Evolutionary conservation across 1,284 basidiomycete species (phyloP).

Genomic region (Cystobasidiaceae sp.): DNA sequence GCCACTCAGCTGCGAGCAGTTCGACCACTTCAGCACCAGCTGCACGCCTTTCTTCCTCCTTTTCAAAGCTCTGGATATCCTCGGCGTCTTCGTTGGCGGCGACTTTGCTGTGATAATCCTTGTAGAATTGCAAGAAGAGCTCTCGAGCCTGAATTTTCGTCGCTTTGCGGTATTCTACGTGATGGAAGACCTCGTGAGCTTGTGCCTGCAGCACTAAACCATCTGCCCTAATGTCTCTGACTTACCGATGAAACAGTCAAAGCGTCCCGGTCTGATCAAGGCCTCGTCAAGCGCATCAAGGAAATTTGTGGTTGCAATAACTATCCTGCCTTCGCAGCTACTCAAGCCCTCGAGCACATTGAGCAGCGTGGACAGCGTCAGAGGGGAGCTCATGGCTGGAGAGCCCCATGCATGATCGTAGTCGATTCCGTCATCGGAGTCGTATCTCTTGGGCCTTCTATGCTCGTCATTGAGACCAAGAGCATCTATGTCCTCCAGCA

Average conservation of each 20-base stretch:
- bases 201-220: too few relatives aligned
- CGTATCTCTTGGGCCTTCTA: background rate
- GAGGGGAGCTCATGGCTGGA: too few relatives aligned
- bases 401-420: too few relatives aligned
- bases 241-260: background rate
- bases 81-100: too few relatives aligned
- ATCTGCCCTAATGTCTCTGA: too few relatives aligned
- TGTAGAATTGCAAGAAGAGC: constrained; percentile 25
- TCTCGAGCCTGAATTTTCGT: constrained; percentile 7
- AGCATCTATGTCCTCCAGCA: constrained; percentile 20
- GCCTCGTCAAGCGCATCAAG: constrained; percentile 64
- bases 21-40: constrained; percentile 1
- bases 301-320: constrained; percentile 66
- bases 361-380: constrained; percentile 18
- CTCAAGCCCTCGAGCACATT: constrained; percentile 12
- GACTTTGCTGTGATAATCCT: constrained; percentile 18
- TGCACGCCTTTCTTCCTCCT: background rate
- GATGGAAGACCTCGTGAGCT: background rate
- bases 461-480: background rate
- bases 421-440: background rate
- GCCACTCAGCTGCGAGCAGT: background rate
- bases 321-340: constrained; percentile 10
- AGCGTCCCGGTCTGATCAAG: constrained; percentile 57
- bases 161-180: constrained; percentile 7
- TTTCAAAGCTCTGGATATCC: too few relatives aligned